Percentiles rank a stretch among this genome's conserved stretches.
phyloP scores from a whole-genome alignment of 2,329 filamentous ascomycete genomes.

The Scorias spongiosa region DNA sequence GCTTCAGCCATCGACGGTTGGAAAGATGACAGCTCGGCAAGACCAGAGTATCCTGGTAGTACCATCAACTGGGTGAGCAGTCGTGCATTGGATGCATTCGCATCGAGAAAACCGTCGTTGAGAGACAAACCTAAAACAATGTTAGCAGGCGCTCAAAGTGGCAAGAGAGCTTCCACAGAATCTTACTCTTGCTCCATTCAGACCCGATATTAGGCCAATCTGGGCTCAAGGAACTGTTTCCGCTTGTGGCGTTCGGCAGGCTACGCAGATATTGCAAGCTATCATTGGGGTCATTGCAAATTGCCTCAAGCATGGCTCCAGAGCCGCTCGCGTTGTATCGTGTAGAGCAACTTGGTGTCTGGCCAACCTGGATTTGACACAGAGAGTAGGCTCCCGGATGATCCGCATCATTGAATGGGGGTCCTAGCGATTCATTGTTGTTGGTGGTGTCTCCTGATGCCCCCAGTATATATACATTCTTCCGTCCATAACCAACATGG shows the following conservation, averaged over 20 bases:
- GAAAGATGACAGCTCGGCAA: conserved; percentile 28
- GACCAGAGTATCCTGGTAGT: conserved; percentile 2
- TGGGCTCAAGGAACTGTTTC: conserved; percentile 24
- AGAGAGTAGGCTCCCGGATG: conserved; percentile 41
- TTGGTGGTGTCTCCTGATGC: conserved; percentile 28
- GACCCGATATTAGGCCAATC: conserved; percentile 31
- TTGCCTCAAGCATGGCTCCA: conserved; percentile 44
- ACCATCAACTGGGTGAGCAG: conserved; percentile 30
- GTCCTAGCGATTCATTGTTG: conserved; percentile 1
- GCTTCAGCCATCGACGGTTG: conserved; percentile 60
- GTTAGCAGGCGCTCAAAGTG: neutral
- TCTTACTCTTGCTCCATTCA: conserved; percentile 26
- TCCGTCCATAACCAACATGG: conserved; percentile 20
- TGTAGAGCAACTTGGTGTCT: conserved; percentile 53
- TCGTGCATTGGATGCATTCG: conserved; percentile 28
- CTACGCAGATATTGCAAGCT: conserved; percentile 39
- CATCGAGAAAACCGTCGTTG: conserved; percentile 28
- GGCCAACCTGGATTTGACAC: conserved; percentile 50
- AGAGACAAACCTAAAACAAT: conserved; percentile 20
- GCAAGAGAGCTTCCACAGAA: neutral
- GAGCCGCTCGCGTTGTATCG: conserved; percentile 27
- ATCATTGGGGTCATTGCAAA: conserved; percentile 45
- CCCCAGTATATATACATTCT: conserved; percentile 49
- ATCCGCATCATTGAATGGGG: neutral
- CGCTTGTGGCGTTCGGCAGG: conserved; percentile 38